These are phyloP conservation scores for Eucalyptus coolabah DNA, from an alignment of 345 rosid genomes.

Conservation along the genomic window DNA sequence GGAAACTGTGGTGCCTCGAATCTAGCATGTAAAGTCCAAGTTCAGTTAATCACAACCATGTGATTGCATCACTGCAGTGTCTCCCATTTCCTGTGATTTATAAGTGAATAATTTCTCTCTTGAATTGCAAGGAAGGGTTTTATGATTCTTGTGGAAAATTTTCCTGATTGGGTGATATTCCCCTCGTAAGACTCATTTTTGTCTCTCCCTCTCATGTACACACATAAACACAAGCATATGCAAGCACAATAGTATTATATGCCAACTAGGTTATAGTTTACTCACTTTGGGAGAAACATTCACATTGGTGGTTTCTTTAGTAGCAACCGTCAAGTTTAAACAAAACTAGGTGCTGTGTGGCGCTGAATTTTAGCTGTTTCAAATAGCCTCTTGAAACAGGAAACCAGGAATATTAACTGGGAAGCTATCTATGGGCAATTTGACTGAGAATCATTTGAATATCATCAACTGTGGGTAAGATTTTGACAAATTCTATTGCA, in stretches of 20 bases:
- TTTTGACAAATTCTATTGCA: neutral
- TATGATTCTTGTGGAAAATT: neutral
- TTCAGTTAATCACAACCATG: constrained; percentile 29
- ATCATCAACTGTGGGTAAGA: neutral
- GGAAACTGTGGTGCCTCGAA: neutral
- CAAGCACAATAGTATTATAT: neutral
- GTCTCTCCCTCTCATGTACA: neutral
- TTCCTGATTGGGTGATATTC: neutral
- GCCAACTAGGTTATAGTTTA: neutral
- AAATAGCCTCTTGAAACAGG: neutral
- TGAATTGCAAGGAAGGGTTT: constrained; percentile 2
- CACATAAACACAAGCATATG: neutral
- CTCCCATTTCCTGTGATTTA: neutral
- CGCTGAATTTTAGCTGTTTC: neutral
- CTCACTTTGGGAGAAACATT: neutral
- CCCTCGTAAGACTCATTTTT: neutral
- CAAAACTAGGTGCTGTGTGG: constrained; percentile 12
- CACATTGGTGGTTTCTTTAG: neutral
- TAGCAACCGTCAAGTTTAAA: neutral
- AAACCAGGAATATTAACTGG: neutral
- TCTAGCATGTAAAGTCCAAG: constrained; percentile 13
- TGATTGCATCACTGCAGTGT: neutral
- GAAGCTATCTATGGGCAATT: neutral
- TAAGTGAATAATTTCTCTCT: constrained; percentile 1
- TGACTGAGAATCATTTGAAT: neutral